Conservation (phyloP, 805 yeast genomes). For the Scheffersomyces lignosus region DNA sequence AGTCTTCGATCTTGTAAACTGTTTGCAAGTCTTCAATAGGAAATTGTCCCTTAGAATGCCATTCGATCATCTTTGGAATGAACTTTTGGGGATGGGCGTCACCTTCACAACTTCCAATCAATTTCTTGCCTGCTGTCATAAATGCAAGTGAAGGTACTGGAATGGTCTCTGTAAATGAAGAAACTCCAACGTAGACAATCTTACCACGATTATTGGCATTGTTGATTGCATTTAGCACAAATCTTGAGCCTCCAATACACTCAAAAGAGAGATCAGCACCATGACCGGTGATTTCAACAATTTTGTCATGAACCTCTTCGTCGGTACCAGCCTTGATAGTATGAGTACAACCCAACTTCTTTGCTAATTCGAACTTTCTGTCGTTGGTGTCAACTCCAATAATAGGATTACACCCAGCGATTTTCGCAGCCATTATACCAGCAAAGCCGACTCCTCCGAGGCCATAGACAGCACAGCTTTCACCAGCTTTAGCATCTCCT, state of each 20-base stretch:
- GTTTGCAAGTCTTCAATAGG: conserved; percentile 6
- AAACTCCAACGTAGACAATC: conserved; percentile 8
- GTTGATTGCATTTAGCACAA: conserved; percentile 7
- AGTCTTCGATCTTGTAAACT: conserved; percentile 5
- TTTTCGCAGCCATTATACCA: conserved; percentile 11
- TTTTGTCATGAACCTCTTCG: conserved; percentile 7
- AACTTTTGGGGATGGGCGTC: conserved; percentile 8
- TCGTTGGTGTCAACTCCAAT: conserved; percentile 7
- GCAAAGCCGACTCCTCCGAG: conserved; percentile 11
- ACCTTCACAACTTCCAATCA: conserved; percentile 10
- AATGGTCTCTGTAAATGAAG: conserved; percentile 3
- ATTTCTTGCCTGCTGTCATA: conserved; percentile 7
- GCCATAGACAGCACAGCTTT: conserved; percentile 7
- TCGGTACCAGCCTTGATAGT: conserved; percentile 6
- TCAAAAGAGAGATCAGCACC: conserved; percentile 10
- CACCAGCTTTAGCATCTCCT: conserved; percentile 6
- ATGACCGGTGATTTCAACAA: conserved; percentile 6
- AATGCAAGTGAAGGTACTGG: conserved; percentile 5
- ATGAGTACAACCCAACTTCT: conserved; percentile 9
- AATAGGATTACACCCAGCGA: conserved; percentile 9
- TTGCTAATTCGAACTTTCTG: conserved; percentile 6
- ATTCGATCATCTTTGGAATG: conserved; percentile 8
- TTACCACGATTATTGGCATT: conserved; percentile 7
- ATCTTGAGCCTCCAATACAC: conserved; percentile 7
- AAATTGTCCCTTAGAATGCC: conserved; percentile 7